phyloP scores from a whole-genome alignment of 1,284 basidiomycete genomes.

The Marasmius fiardii region DNA sequence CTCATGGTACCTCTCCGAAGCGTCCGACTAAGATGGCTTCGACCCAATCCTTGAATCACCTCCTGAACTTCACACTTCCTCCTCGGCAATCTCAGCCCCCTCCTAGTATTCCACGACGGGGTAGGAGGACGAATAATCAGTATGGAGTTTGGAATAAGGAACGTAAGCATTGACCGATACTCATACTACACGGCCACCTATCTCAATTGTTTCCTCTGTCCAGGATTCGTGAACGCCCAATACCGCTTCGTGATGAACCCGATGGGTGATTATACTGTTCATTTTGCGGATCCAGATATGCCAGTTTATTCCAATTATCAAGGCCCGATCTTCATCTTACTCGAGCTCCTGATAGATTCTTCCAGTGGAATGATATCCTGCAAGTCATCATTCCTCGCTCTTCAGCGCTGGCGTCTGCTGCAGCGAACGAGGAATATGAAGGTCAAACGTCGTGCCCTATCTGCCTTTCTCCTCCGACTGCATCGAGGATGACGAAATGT shows the following conservation, averaged over 20 bases:
- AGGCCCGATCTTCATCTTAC: conserved; percentile 16
- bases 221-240: conserved; percentile 91
- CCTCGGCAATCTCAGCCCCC: conserved; percentile 64
- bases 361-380: conserved; percentile 95
- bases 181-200: conserved; percentile 11
- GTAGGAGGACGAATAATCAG: conserved; percentile 58
- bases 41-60: conserved; percentile 64
- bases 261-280: conserved; percentile 87
- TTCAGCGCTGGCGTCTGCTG: conserved; percentile 54
- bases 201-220: conserved; percentile 5
- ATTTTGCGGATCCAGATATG: conserved; percentile 96
- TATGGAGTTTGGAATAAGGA: conserved; percentile 83
- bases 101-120: conserved; percentile 64
- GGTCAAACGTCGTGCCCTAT: conserved; percentile 87
- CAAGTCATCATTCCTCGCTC: conserved; percentile 90
- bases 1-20: conserved; percentile 41
- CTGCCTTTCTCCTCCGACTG: conserved; percentile 87
- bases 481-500: conserved; percentile 96
- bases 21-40: conserved; percentile 65
- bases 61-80: conserved; percentile 83
- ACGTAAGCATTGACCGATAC: conserved; percentile 50
- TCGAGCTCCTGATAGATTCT: conserved; percentile 53
- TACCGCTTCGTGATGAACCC: conserved; percentile 95
- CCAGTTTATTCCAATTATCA: conserved; percentile 34
- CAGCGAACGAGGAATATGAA: conserved; percentile 43